Evolutionary conservation across 1,284 basidiomycete species (phyloP).

Genomic region (Laetiporus sulphureus): DNA sequence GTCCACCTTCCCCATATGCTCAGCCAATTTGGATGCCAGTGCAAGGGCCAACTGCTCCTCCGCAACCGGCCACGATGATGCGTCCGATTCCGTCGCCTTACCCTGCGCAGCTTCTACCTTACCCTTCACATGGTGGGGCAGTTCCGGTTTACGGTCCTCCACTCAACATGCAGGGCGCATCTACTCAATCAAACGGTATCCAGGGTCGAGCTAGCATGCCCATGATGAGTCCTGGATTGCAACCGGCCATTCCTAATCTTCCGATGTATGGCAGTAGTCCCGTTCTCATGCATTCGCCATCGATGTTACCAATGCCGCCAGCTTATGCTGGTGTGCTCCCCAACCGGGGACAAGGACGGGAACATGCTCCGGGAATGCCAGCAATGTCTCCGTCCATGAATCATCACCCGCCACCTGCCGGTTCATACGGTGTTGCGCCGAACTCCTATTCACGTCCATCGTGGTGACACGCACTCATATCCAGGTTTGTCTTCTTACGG

Average conservation of each 20-base stretch:
- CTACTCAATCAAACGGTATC: conserved; percentile 36
- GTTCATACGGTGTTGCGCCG: conserved; percentile 19
- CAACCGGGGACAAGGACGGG: conserved; percentile 19
- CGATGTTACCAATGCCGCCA: conserved; percentile 19
- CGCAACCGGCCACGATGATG: conserved; percentile 44
- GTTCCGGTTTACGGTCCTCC: conserved; percentile 43
- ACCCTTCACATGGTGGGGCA: conserved; percentile 44
- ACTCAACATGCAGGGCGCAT: conserved; percentile 35
- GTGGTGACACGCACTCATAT: conserved; percentile 35
- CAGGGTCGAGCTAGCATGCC: conserved; percentile 38
- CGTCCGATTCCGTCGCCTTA: conserved; percentile 58
- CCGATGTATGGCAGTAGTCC: conserved; percentile 63
- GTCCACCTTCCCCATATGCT: conserved; percentile 49
- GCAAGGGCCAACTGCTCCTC: conserved; percentile 37
- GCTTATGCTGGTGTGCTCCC: conserved; percentile 17
- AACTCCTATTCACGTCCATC: conserved; percentile 30
- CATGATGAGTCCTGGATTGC: conserved; percentile 64
- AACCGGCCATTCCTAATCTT: conserved; percentile 38
- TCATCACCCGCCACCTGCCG: conserved; percentile 16
- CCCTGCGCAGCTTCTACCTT: conserved; percentile 54
- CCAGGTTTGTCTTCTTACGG: too few species aligned
- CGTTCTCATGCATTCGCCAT: conserved; percentile 52
- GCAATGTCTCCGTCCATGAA: conserved; percentile 18
- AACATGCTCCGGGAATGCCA: conserved; percentile 13
- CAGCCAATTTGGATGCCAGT: conserved; percentile 64